Conservation (phyloP, 495 filamentous ascomycete species). For the Aspergillus cristatus region DNA sequence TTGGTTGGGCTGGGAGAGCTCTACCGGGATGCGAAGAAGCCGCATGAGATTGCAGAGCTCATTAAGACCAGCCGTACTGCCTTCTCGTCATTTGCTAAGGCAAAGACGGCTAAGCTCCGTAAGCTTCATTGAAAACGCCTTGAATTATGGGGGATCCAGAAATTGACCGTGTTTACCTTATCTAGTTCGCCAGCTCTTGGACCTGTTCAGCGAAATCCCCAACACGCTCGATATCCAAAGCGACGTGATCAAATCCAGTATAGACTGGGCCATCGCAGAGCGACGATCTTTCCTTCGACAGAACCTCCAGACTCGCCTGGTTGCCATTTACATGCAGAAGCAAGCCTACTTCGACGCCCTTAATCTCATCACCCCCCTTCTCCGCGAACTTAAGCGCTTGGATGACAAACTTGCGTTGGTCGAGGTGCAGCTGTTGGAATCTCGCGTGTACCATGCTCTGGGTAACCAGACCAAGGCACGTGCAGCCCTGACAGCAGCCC, state of each 20-base stretch:
- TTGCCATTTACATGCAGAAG: conserved; percentile 90
- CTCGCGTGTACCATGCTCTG: conserved; percentile 91
- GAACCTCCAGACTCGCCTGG: conserved; percentile 93
- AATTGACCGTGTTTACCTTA: conserved; percentile 1
- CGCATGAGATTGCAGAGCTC: conserved; percentile 81
- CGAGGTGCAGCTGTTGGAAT: conserved; percentile 97
- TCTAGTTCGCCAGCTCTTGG: conserved; percentile 90
- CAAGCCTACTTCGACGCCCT: conserved; percentile 94
- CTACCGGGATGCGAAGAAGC: conserved; percentile 82
- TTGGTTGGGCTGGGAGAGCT: conserved; percentile 76
- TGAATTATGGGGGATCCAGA: not conserved
- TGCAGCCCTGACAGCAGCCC: conserved; percentile 85
- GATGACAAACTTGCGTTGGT: conserved; percentile 98
- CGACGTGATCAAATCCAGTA: conserved; percentile 90
- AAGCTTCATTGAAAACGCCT: conserved; percentile 18
- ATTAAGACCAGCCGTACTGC: conserved; percentile 83
- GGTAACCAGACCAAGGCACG: conserved; percentile 95
- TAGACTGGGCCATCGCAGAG: conserved; percentile 96
- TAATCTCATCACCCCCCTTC: conserved; percentile 88
- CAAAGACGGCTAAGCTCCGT: conserved; percentile 98
- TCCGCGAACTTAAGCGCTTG: conserved; percentile 91
- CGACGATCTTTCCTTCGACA: conserved; percentile 91
- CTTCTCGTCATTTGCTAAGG: conserved; percentile 92
- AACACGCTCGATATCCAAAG: conserved; percentile 90
- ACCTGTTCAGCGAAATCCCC: conserved; percentile 87